Base-by-base conservation (phyloP, 2,329 filamentous ascomycete species). In the Tolypocladium tropicale region DNA sequence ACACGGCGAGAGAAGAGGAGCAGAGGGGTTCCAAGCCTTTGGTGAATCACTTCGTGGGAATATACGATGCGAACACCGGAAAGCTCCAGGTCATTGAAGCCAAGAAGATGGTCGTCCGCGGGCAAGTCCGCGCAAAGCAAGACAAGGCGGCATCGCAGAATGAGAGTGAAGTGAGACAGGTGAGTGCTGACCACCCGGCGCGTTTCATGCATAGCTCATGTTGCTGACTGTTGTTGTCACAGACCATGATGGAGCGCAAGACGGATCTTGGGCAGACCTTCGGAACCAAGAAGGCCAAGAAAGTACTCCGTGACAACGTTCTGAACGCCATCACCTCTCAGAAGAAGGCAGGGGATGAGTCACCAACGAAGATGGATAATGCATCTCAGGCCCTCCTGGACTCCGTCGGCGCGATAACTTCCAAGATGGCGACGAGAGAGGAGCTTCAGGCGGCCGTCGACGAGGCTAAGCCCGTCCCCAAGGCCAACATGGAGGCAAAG, bases 211-310 rank as follows among this genome's bases (percentile, higher is more conserved):
- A 6, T 10, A 14, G 28, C 46, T 5, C 46, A 3, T 21, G 10
- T 50, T 18, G 46, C 67, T 61, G 69, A 72, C 59, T 25, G 21
- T 34, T 52, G 39, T 39, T 57, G 39, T 39, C 57, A 21, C 62
- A 85, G 82, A 80, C 75, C 49, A 80, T 79, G 64, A 74, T 79
- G 63, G 81, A 86, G 32, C 80, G 81, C 66, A 82, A 82, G 62
- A 85, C 84, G 63, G 82, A 85, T 2, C 82, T 95, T 14, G 88
- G 88, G 43, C 80, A 88, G 63, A 84, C 86, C 34, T 95, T 95
- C 65, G 90, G 90, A 68, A 93, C 89, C 30, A 91, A 89, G 75
- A 93, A 92, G 72, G 87, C 89, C 25, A 88, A 85, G 77, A 93
- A 92, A 73, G 86, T 83, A 1, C 83, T 94, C 62, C 77, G 79